These are phyloP conservation scores for Sugiyamaella chiloensis DNA, from an alignment of 805 yeast species.

Conservation along the genomic window DNA sequence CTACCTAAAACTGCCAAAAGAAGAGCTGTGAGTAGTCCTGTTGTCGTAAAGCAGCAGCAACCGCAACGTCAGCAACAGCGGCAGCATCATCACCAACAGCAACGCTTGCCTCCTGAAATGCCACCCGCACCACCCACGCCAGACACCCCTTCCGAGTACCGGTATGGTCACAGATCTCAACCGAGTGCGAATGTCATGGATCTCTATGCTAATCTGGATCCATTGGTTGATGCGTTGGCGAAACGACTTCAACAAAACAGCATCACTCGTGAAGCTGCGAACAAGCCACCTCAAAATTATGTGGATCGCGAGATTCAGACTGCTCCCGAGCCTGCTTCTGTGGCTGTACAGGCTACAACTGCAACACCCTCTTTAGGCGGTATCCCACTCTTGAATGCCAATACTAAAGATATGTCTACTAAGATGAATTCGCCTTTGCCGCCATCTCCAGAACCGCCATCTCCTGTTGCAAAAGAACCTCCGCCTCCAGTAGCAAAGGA, in stretches of 20 bases:
- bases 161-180: not conserved
- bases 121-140: constrained; percentile 10
- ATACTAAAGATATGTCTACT: too few species aligned
- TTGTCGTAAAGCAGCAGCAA: constrained; percentile 1
- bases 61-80: constrained; percentile 4
- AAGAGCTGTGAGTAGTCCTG: constrained; percentile 13
- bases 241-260: constrained; percentile 13
- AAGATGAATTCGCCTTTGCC: not conserved
- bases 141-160: too few species aligned
- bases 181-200: not conserved
- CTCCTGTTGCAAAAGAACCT: constrained; percentile 5
- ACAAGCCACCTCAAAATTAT: constrained; percentile 1
- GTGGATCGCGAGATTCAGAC: constrained; percentile 13
- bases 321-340: constrained; percentile 4
- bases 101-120: constrained; percentile 7
- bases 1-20: constrained; percentile 10
- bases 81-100: not conserved
- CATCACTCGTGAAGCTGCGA: not conserved
- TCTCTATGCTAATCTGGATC: constrained; percentile 10
- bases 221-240: constrained; percentile 18
- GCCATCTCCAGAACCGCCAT: not conserved
- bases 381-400: too few species aligned
- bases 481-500: not conserved
- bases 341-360: not conserved
- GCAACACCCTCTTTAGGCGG: not conserved